These are phyloP conservation scores for Neurospora tetrasperma DNA, from an alignment of 495 filamentous ascomycete genomes.

Conservation along the genomic window DNA sequence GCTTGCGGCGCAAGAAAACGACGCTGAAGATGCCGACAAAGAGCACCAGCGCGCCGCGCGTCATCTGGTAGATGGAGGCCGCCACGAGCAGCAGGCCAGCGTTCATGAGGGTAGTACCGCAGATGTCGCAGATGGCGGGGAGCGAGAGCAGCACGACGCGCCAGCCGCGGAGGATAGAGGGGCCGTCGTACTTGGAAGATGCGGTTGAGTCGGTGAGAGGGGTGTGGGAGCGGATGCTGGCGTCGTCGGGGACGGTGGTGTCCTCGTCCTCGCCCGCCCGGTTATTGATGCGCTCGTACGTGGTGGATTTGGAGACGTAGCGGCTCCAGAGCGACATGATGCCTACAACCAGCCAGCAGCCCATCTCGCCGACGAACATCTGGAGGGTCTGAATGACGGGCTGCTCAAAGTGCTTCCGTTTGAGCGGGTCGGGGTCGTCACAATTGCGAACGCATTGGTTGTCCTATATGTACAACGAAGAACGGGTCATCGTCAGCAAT, in stretches of 20 bases:
- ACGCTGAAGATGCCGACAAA: conserved; percentile 96
- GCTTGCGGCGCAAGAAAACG: conserved; percentile 66
- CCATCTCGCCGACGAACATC: conserved; percentile 92
- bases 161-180: conserved; percentile 56
- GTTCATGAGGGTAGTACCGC: conserved; percentile 95
- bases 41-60: conserved; percentile 81
- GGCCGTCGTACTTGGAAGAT: conserved; percentile 13
- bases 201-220: conserved; percentile 36
- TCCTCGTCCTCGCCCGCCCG: conserved; percentile 23
- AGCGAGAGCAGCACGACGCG: conserved; percentile 69
- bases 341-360: conserved; percentile 80
- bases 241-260: conserved; percentile 32
- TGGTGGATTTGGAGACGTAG: conserved; percentile 35
- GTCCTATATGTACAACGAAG: conserved; percentile 44
- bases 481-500: neutral
- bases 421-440: conserved; percentile 58
- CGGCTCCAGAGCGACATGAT: conserved; percentile 51
- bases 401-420: conserved; percentile 70
- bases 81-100: conserved; percentile 87
- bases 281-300: conserved; percentile 50
- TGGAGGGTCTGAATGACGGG: conserved; percentile 91
- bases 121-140: conserved; percentile 87
- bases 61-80: conserved; percentile 98
- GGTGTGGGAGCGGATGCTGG: conserved; percentile 36
- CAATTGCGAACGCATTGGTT: conserved; percentile 94